phyloP scores from a whole-genome alignment of 2,329 filamentous ascomycete genomes.

The Stemphylium lycopersici region DNA sequence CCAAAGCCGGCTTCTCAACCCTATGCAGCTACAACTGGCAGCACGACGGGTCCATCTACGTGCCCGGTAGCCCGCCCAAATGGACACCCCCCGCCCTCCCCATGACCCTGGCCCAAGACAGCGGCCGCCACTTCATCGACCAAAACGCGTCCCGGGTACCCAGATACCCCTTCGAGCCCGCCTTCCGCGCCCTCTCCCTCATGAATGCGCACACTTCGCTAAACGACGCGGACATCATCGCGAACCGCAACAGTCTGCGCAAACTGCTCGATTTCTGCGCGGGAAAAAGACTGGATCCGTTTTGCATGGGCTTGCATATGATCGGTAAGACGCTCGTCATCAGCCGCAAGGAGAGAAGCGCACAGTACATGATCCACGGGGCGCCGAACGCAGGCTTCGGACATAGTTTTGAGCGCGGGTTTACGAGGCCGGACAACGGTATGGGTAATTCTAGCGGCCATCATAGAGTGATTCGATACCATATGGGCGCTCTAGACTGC shows the following conservation, averaged over 20 bases:
- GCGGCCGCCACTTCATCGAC: constrained; percentile 26
- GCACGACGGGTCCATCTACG: constrained; percentile 17
- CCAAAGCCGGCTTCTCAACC: constrained; percentile 16
- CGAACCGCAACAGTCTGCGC: constrained; percentile 26
- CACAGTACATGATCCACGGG: constrained; percentile 21
- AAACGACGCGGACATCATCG: constrained; percentile 23
- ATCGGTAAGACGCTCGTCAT: constrained; percentile 45
- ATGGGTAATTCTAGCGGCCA: constrained; percentile 25
- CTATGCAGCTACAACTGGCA: constrained; percentile 34
- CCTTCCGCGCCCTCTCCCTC: constrained; percentile 23
- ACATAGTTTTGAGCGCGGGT: constrained; percentile 38
- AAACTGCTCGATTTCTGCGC: constrained; percentile 26
- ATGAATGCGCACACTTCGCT: constrained; percentile 19
- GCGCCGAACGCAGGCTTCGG: constrained; percentile 33
- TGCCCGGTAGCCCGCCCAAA: constrained; percentile 27
- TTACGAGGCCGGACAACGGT: constrained; percentile 26
- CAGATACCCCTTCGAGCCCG: constrained; percentile 34
- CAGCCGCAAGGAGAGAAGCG: constrained; percentile 32
- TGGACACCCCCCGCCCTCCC: constrained; percentile 24
- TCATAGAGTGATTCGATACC: constrained; percentile 27
- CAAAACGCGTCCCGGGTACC: constrained; percentile 38
- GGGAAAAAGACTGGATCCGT: constrained; percentile 29
- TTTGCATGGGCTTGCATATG: constrained; percentile 42
- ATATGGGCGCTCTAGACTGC: constrained; percentile 20
- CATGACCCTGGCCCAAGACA: constrained; percentile 13